Evolutionary conservation across 805 yeast species (phyloP), one percentile per base, ranked within the genome.

Genomic region (Spathaspora passalidarum): DNA sequence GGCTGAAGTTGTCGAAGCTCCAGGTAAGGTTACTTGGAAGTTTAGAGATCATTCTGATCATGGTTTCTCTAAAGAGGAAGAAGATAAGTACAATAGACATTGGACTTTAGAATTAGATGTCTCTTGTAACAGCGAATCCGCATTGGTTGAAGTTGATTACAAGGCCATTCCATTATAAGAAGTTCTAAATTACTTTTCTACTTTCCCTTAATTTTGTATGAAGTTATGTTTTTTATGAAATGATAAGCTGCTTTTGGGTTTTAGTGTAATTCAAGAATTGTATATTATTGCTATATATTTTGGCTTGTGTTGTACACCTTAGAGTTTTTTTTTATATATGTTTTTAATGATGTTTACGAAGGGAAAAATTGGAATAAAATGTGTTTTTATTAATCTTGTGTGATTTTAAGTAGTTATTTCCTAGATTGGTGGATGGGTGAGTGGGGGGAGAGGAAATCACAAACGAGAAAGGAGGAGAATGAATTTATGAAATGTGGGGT

Each of bases 61-160:
- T 54, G 84, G 84, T 2, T 76, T 76, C 51, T 56, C 60, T 13
- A 71, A 70, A 48, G 69, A 69, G 32, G 79, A 73, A 50, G 80
- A 76, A 46, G 75, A 72, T 29, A 26, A 56, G 47, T 62, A 55
- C 40, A 63, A 79, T 57, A 76, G 82, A 54, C 84, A 81, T 57
- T 86, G 86, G 80, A 81, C 74, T 52, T 78, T 84, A 46, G 77
- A 77, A 53, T 76, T 86, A 56, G 79, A 75, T 44, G 84, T 85
- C 43, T 78, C 75, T 52, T 82, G 88, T 56, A 81, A 81, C 61
- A 82, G 83, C 45, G 80, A 78, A 47, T 79, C 78, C 58, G 88
- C 94, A 16, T 63, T 76, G 66, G 83, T 86, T 42, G 80, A 77
- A 47, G 86, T 86, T 16, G 83, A 80, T 54, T 84, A 84, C 60